Evolutionary conservation across 2,329 filamentous ascomycete genomes (phyloP), one percentile per base, ranked within the genome.

Genomic region (Hypoxylon sp.): DNA sequence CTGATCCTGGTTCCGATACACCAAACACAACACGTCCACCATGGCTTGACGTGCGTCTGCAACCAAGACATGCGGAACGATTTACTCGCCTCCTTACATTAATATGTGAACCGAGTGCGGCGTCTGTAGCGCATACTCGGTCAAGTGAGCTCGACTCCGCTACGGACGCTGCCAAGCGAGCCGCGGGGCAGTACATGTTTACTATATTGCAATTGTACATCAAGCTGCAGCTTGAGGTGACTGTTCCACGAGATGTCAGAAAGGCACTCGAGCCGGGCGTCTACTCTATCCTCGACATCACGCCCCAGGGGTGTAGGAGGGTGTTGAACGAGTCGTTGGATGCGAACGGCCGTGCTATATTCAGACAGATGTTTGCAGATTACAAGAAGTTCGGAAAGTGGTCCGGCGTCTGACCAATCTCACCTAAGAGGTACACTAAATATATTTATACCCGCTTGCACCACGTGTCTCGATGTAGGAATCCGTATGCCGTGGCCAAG

Each of bases 301-400:
- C 87, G 37, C 82, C 85, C 2, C 80, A 83, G 3, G 87, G 88
- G 63, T 82, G 81, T 50, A 80, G 87, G 73, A 85, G 84, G 76
- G 83, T 88, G 26, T 77, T 91, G 63, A 88, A 87, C 71, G 88
- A 91, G 70, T 83, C 82, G 29, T 83, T 91, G 79, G 88, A 91
- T 74, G 81, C 80, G 3, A 87, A 85, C 70, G 88, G 88, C 5
- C 81, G 89, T 67, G 88, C 86, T 0, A 84, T 91, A 29, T 83
- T 90, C 76, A 82, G 82, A 70, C 84, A 86, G 65, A 81, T 90
- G 81, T 90, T 85, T 69, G 86, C 84, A 74, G 81, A 85, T 76
- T 91, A 88, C 76, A 82, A 83, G 75, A 87, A 84, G 78, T 90
- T 90, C 81, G 88, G 88, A 46, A 90, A 89, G 81, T 90, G 88